Conservation (phyloP, 2,329 filamentous ascomycete genomes). For the Fusarium camptoceras region DNA sequence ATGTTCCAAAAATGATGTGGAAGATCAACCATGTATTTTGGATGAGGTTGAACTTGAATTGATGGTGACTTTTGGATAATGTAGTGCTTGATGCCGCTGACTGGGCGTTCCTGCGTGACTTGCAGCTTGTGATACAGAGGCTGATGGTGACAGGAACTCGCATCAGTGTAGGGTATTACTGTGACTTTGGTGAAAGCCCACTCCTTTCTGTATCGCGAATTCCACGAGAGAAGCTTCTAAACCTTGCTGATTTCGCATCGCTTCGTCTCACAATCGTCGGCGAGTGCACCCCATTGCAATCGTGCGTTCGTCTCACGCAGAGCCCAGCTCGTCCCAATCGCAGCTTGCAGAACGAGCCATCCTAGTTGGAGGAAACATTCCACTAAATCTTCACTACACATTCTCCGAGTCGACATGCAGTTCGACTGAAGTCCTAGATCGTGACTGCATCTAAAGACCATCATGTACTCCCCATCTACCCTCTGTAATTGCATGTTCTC, state of each 20-base stretch:
- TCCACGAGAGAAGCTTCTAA: not conserved
- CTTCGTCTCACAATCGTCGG: accelerated
- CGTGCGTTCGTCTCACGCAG: not conserved
- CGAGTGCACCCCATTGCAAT: not conserved
- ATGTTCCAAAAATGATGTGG: no score
- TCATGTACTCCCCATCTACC: not conserved
- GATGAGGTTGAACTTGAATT: accelerated
- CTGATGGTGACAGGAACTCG: not conserved
- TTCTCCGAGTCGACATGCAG: not conserved
- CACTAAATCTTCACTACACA: no score
- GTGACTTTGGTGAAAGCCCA: accelerated
- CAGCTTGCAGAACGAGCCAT: not conserved
- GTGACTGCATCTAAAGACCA: not conserved
- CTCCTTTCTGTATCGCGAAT: not conserved
- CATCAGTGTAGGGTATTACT: not conserved
- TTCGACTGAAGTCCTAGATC: not conserved
- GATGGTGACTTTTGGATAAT: accelerated
- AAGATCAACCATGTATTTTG: no score
- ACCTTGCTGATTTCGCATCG: no score
- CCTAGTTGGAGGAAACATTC: not conserved
- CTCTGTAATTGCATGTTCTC: not conserved
- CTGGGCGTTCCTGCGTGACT: not conserved
- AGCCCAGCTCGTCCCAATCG: not conserved
- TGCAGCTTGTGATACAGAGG: not conserved
- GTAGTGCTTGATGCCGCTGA: not conserved